Evolutionary conservation across 176 grass and related monocot species (phyloP), one percentile per base, ranked within the genome.

Genomic region (Avena insularis): DNA sequence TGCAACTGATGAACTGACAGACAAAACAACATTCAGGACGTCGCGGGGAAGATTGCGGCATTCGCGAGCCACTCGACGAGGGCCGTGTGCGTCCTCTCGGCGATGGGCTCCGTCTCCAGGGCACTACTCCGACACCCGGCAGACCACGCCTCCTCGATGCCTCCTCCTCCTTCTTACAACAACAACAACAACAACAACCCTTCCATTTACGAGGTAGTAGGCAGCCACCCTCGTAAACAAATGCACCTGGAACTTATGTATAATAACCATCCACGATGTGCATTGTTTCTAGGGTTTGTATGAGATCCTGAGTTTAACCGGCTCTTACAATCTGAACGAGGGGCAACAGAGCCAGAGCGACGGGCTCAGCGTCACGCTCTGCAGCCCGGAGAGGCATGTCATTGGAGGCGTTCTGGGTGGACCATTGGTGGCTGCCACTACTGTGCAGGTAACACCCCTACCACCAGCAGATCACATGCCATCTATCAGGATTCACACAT

Each of bases 51-150:
- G 83, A 91, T 97, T 17, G 59, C n/a, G 29, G 80, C 90, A 15
- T 94, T 97, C 49, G 91, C 88, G 25, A 88, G 43, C 35, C 95
- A 92, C 59, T 91, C 92, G 4, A 82, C 95, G 0, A 89, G 91
- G 78, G 91, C 92, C 1, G 85, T 97, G 17, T 97, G 92, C 27
- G 84, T 97, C 29, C 92, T 97, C 54, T 97, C 95, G 31, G 95
- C 93, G 29, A 97, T 75, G 81, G 95, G 95, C 29, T 89, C 93
- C 4, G 82, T 97, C 47, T 97, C 95, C 56, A 86, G 90, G 16
- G 93, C 79, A 4, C 80, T 92, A 61, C 95, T 97, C 7, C 86
- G 92, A 19, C 79, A 91, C 75, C 86, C 93, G 4, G 85, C 66
- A 65, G 86, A 92, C 15, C 79, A 86, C 1, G 23, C 89, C 16